Conservation (phyloP, 2,329 filamentous ascomycete genomes). For the Hirsutella thompsonii region DNA sequence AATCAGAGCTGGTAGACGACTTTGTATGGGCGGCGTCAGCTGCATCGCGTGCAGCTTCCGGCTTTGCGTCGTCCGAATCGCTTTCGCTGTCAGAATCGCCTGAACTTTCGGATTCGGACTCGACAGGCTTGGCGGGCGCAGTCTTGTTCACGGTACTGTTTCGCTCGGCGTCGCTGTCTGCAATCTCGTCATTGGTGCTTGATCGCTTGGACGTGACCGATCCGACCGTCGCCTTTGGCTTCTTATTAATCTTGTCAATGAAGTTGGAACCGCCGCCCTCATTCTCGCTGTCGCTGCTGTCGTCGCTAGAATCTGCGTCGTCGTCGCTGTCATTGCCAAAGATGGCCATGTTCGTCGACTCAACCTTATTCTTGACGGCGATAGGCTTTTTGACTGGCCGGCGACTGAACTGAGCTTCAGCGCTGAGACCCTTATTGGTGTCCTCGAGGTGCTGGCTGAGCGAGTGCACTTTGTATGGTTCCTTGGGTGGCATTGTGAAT, state of each 20-base stretch:
- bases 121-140: constrained; percentile 1
- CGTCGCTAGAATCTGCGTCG: constrained; percentile 18
- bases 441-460: constrained; percentile 24
- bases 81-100: constrained; percentile 15
- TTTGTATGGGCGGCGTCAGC: constrained; percentile 2
- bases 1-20: constrained; percentile 6
- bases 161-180: constrained; percentile 28
- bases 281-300: constrained; percentile 19
- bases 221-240: constrained; percentile 5
- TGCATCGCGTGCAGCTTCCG: constrained; percentile 6
- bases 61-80: constrained; percentile 11
- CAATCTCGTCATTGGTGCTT: constrained; percentile 24
- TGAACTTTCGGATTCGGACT: constrained; percentile 9
- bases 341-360: constrained; percentile 11
- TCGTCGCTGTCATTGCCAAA: constrained; percentile 16
- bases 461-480: constrained; percentile 22
- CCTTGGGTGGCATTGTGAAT: constrained; percentile 22
- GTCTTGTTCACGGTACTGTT: constrained; percentile 8
- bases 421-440: constrained; percentile 20
- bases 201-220: constrained; percentile 12
- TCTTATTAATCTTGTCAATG: constrained; percentile 18
- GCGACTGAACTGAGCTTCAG: constrained; percentile 19
- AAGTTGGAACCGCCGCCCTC: constrained; percentile 18
- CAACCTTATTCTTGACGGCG: constrained; percentile 17
- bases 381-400: constrained; percentile 12